These are phyloP conservation scores for Lomentospora prolificans DNA, from an alignment of 2,329 filamentous ascomycete genomes.

Conservation along the genomic window DNA sequence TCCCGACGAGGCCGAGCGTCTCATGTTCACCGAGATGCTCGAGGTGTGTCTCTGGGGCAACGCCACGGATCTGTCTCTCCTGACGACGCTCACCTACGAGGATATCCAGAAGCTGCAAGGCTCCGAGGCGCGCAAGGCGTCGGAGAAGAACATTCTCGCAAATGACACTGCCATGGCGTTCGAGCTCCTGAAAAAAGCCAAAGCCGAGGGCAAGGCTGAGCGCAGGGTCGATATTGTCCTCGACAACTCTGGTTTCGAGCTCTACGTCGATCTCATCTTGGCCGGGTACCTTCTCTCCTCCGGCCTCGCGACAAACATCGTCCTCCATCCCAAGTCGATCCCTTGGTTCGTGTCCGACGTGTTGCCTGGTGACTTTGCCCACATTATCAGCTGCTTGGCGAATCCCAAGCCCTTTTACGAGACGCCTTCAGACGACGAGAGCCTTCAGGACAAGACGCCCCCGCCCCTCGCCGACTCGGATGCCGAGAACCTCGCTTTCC, in stretches of 20 bases:
- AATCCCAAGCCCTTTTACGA: constrained; percentile 72
- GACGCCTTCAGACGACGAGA: constrained; percentile 58
- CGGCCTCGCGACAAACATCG: constrained; percentile 74
- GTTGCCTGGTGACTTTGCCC: constrained; percentile 71
- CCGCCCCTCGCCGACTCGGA: constrained; percentile 58
- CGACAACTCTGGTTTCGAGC: constrained; percentile 94
- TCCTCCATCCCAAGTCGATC: constrained; percentile 88
- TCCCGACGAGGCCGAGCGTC: constrained; percentile 59
- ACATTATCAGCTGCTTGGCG: constrained; percentile 72
- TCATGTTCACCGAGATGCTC: constrained; percentile 85
- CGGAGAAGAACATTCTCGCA: constrained; percentile 83
- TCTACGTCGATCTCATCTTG: constrained; percentile 89
- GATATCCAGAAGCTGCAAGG: constrained; percentile 97
- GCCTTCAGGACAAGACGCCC: constrained; percentile 45
- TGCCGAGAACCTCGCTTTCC: constrained; percentile 54
- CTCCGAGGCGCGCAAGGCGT: constrained; percentile 70
- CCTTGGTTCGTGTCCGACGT: constrained; percentile 99
- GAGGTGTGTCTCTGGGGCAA: constrained; percentile 98
- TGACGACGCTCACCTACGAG: constrained; percentile 85
- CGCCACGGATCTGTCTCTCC: constrained; percentile 83
- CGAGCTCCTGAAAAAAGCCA: constrained; percentile 53
- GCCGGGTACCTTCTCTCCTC: constrained; percentile 81
- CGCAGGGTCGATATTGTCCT: constrained; percentile 87
- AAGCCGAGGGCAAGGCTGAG: constrained; percentile 52
- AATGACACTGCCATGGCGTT: constrained; percentile 76